Evolutionary conservation across 2,329 filamentous ascomycete genomes (phyloP), one percentile per base, ranked within the genome.

Genomic region (Lasiodiplodia citricola): DNA sequence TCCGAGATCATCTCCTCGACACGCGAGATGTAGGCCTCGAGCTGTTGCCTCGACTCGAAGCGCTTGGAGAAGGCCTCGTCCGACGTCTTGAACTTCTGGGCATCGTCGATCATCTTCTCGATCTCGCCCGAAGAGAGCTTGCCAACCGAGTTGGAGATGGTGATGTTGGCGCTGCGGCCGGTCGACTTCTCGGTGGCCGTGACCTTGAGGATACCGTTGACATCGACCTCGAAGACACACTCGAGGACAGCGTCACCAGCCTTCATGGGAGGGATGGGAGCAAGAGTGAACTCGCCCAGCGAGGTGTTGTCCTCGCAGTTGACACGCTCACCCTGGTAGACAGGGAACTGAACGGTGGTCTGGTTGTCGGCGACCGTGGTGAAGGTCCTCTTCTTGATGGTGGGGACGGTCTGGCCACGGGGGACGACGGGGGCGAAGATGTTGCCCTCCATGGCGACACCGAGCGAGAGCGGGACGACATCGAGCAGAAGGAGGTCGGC

Each of bases 141-240:
- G 83, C 96, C 96, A 78, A 99, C 95, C 70, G 96, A 97, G 90
- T 99, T 99, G 85, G 93, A 93, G 85, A 99, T 99, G 82, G 96
- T 99, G 83, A 99, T 99, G 90, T 99, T 99, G 85, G 96, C 96
- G 80, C 88, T 96, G 82, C 96, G 94, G 79, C 96, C 96, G 41
- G 96, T 97, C 76, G 93, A 95, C 91, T 99, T 99, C 90, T 99
- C 96, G 58, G 95, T 97, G 75, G 96, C 96, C 72, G 95, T 98
- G 79, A 98, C 96, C 91, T 99, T 99, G 74, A 99, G 91, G 82
- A 97, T 97, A 91, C 96, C 96, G 88, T 99, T 99, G 88, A 97
- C 96, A 76, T 99, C 96, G 80, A 99, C 96, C 87, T 99, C 96
- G 85, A 99, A 98, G 82, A 98, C 94, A 76, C 95, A 92, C 86